Evolutionary conservation across 1,284 basidiomycete species (phyloP), one percentile per base, ranked within the genome.

Genomic region (Trametes polyzona): DNA sequence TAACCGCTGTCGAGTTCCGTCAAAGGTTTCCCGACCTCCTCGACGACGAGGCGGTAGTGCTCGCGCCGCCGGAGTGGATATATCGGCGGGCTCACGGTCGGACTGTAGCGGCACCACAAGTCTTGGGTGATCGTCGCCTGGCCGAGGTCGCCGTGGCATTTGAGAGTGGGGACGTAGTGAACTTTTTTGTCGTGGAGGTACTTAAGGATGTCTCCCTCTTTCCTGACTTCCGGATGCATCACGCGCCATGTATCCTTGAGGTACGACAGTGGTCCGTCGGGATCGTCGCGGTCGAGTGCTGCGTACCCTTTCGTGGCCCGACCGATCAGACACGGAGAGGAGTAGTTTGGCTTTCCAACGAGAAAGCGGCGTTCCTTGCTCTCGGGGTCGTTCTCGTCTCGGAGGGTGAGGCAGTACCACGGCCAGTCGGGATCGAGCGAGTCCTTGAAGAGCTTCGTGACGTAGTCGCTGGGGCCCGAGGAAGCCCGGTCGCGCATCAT

Each of bases 191-290:
- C 30, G 42, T 56, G 50, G 19, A 56, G 47, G 8, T 19, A 9
- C 4, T 17, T 21, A 16, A 56, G 48, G 7, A 51, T 36, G 0
- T 33, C 27, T 19, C 47, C 54, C 30, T 56, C 54, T 23, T 29
- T 33, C 32, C 43, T 12, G 17, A 24, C 23, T 4, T 33, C 30
- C 0, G 21, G 17, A 24, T 47, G 32, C 3, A 37, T 19, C 2
- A 55, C 24, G 14, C 53, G 39, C 57, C 57, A 59, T 33, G 47
- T n/a, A 16, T 59, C 57, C 32, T 59, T 59, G 23, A 59, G 52
- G 16, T 30, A 52, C 9, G 40, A 35, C 32, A 52, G 26, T 1
- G 42, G 50, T 7, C 17, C 14, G 1, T 4, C 4, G n/a, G n/a
- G 2, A 7, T 40, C 19, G 26, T 53, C 37, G 10, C 27, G 11